A percentile compares a stretch with the other conserved stretches of the same genome.
Evolutionary conservation across 2,329 filamentous ascomycete species (phyloP).

Genomic region (Arthroderma sp.): DNA sequence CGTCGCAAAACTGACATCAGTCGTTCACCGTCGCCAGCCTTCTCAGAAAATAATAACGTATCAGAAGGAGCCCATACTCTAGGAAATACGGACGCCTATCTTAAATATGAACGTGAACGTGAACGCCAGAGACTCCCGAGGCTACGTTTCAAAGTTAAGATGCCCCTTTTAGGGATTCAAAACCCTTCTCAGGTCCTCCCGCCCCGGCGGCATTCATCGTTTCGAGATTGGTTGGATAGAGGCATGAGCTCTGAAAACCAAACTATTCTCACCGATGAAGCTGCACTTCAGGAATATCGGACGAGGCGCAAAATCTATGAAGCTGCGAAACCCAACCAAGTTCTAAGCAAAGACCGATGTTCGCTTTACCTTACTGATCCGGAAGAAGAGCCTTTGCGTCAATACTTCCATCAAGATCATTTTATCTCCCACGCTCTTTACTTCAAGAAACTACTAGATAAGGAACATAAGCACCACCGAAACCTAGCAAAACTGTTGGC

Average conservation of each 20-base stretch:
- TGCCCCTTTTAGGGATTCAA: constrained; percentile 37
- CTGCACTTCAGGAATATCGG: constrained; percentile 54
- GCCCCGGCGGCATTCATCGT: constrained; percentile 36
- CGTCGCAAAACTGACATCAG: no score
- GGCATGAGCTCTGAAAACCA: constrained; percentile 35
- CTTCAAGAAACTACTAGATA: constrained; percentile 65
- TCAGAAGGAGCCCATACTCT: no score
- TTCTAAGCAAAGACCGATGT: constrained; percentile 58
- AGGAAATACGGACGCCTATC: no score
- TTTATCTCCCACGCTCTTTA: constrained; percentile 65
- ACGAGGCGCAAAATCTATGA: constrained; percentile 57
- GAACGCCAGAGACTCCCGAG: constrained; percentile 19
- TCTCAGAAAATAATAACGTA: no score
- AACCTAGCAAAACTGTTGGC: constrained; percentile 67
- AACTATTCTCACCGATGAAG: constrained; percentile 42
- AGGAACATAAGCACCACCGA: constrained; percentile 66
- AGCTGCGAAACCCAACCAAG: constrained; percentile 60
- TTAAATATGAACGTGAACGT: no score
- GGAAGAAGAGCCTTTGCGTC: constrained; percentile 58
- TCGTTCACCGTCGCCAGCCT: no score
- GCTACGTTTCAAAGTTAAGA: constrained; percentile 37
- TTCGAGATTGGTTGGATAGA: constrained; percentile 51
- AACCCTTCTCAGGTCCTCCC: constrained; percentile 39
- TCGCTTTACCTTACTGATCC: constrained; percentile 61
- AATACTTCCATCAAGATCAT: constrained; percentile 82